Conservation (phyloP, 1,284 basidiomycete genomes). For the Boletellus dicymbophilus region DNA sequence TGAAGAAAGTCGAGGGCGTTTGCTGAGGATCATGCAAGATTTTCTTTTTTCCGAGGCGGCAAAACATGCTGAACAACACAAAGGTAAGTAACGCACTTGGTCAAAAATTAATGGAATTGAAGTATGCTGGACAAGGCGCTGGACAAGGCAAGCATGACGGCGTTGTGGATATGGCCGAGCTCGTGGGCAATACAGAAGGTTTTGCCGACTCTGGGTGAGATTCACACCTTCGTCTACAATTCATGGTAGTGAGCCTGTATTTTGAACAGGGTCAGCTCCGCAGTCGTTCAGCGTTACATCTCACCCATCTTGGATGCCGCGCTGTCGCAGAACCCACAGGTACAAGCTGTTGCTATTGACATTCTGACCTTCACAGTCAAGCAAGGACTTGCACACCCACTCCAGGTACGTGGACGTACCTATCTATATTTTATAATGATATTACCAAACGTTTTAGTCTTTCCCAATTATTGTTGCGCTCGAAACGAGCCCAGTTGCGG, state of each 20-base stretch:
- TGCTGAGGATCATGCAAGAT: constrained; percentile 90
- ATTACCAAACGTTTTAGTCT: constrained; percentile 52
- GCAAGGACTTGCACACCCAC: constrained; percentile 94
- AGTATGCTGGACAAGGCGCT: constrained; percentile 21
- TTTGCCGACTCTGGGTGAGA: constrained; percentile 93
- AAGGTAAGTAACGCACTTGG: constrained; percentile 42
- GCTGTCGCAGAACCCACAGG: constrained; percentile 65
- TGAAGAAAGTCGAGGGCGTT: constrained; percentile 68
- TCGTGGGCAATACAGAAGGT: constrained; percentile 92
- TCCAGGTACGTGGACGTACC: constrained; percentile 56
- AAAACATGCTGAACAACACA: constrained; percentile 71
- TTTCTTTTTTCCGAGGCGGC: constrained; percentile 82
- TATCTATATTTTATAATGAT: not conserved
- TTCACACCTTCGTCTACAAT: not conserved
- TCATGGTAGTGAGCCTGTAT: not conserved
- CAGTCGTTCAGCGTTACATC: constrained; percentile 92
- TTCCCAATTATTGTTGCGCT: constrained; percentile 92
- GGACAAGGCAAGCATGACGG: constrained; percentile 47
- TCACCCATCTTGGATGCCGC: constrained; percentile 81
- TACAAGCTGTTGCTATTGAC: constrained; percentile 88
- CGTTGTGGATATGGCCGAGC: constrained; percentile 82
- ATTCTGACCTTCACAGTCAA: constrained; percentile 91
- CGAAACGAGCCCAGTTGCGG: constrained; percentile 74
- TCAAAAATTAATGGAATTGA: constrained; percentile 1
- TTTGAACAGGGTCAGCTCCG: constrained; percentile 79